These are phyloP conservation scores for Populus alba DNA, from an alignment of 345 rosid species.

Conservation along the genomic window DNA sequence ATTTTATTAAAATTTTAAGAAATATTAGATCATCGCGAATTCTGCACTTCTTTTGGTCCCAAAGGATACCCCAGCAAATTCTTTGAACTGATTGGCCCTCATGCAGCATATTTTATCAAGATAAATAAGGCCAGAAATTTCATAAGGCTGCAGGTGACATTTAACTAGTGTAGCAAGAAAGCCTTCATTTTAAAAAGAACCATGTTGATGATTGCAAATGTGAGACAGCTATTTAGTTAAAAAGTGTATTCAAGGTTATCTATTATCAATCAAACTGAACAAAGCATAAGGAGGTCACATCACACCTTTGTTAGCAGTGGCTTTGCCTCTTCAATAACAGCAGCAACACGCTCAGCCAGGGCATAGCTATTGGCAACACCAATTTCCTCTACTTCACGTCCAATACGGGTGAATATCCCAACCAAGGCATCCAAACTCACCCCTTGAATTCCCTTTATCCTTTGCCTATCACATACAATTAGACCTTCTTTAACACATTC, in stretches of 20 bases:
- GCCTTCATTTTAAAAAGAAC: background rate
- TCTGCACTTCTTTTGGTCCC: background rate
- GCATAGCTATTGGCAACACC: conserved; percentile 64
- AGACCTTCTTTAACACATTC: conserved; percentile 82
- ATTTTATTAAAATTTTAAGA: background rate
- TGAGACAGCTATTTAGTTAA: background rate
- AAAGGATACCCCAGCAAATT: background rate
- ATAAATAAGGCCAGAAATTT: background rate
- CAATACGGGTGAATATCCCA: conserved; percentile 86
- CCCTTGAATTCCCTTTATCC: conserved; percentile 81
- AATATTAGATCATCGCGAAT: no score
- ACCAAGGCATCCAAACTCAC: conserved; percentile 91
- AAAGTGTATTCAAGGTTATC: background rate
- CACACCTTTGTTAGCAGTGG: conserved; percentile 88
- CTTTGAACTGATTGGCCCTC: background rate
- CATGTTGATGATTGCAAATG: background rate
- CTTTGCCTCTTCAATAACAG: conserved; percentile 82
- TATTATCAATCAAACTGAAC: background rate
- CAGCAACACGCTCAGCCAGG: conserved; percentile 70
- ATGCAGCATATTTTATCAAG: background rate
- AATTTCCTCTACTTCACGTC: conserved; percentile 77
- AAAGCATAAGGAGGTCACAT: conserved; percentile 20
- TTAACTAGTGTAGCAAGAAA: background rate
- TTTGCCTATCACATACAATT: conserved; percentile 86
- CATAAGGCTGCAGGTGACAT: background rate